Base-by-base conservation (phyloP, 2,329 filamentous ascomycete species). In the Cyphellophora europaea region DNA sequence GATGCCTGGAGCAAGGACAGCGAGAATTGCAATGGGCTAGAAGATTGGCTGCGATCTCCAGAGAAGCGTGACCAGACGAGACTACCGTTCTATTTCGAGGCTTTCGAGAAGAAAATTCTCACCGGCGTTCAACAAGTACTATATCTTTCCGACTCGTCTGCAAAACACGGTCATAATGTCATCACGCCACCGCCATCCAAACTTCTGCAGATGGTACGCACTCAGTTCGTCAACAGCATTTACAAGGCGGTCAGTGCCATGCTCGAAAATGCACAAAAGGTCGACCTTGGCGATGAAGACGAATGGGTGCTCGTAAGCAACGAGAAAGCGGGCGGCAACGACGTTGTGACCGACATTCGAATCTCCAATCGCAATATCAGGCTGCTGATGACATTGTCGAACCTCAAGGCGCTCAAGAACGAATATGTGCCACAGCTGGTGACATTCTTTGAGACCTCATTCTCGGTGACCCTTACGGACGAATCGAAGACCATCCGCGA, bases 201-300 rank as follows among this genome's bases (percentile, higher is more conserved):
- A 57, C 65, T 95, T 28, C 66, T 96, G 28, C 84, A 93, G 56
- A 86, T 88, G 74, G 86, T 96, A 11, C 76, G 88, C 45, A 82
- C 79, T 45, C 86, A 93, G 53, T 98, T 98, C 53, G 87, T 94
- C 11, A 87, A 82, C 5, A 94, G 88, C 38, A 65, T 98, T 28
- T 96, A 96, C 61, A 93, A 93, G 57, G 86, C 86, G 5, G 64
- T 98, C 23, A 93, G 85, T 50, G 91, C 89, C 14, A 89, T 98
- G 77, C 87, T 98, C 1, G 91, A 96, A 60, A 96, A 94, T 57
- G 89, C 91, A 3, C 87, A 96, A 60, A 77, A 77, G 38, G 72
- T 79, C 11, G 74, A 78, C 47, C 77, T 75, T 47, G 64, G 74
- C 1, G 77, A 80, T 30, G 62, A 63, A 14, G 66, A 67, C 38